A percentile compares a stretch with the other conserved stretches of the same genome.
These are phyloP conservation scores for Phellopilus nigrolimitatus DNA, from an alignment of 1,284 basidiomycete species.

Conservation along the genomic window DNA sequence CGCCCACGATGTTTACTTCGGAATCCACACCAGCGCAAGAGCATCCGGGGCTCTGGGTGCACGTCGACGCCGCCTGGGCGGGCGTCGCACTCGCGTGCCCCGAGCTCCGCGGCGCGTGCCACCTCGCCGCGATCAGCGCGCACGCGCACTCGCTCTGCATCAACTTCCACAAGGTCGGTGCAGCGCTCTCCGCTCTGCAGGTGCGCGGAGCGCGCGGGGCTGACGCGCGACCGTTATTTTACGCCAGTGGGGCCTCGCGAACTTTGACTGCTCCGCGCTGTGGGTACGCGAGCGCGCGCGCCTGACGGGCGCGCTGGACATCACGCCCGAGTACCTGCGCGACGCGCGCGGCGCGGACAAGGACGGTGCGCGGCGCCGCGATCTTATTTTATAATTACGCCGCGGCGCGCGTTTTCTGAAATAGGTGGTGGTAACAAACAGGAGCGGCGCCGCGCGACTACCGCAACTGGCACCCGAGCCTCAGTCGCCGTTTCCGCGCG, in stretches of 20 bases:
- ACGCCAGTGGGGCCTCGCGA: constrained; percentile 76
- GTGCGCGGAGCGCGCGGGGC: not conserved
- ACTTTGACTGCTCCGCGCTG: constrained; percentile 79
- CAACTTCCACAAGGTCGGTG: constrained; percentile 95
- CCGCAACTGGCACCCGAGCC: constrained; percentile 90
- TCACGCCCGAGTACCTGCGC: constrained; percentile 83
- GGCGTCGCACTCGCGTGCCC: constrained; percentile 78
- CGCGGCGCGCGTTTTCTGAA: constrained; percentile 1
- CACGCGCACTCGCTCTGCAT: constrained; percentile 81
- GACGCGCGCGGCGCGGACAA: constrained; percentile 74
- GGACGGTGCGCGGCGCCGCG: constrained; percentile 40
- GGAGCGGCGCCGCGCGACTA: constrained; percentile 91
- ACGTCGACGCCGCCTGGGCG: constrained; percentile 93
- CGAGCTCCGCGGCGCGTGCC: constrained; percentile 61
- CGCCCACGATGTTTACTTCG: too few species aligned
- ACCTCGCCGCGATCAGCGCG: constrained; percentile 72
- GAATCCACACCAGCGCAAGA: constrained; percentile 46
- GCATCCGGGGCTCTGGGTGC: constrained; percentile 75
- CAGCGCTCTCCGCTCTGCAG: constrained; percentile 8
- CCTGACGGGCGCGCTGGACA: constrained; percentile 79
- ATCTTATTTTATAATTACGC: not conserved
- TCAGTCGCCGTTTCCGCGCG: constrained; percentile 87
- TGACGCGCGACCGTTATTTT: not conserved
- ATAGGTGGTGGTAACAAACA: constrained; percentile 42
- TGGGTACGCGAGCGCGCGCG: constrained; percentile 76